A percentile compares a stretch with the other conserved stretches of the same genome.
These are phyloP conservation scores for Taphrina confusa DNA, from an alignment of 1,139 yeast species.

Conservation along the genomic window DNA sequence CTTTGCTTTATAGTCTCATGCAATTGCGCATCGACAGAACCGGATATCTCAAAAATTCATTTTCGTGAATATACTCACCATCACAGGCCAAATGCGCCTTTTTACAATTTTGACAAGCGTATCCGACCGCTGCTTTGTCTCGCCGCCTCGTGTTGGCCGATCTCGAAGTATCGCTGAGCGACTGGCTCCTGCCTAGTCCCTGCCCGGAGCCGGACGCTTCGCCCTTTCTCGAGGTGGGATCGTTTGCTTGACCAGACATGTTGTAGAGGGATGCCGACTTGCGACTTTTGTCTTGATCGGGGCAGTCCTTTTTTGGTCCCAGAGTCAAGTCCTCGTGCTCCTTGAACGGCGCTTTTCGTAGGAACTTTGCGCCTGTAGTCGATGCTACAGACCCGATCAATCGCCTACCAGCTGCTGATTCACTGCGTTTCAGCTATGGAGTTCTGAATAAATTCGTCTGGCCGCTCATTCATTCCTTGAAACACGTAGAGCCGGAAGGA, in stretches of 20 bases:
- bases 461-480: conserved; percentile 14
- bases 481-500: conserved; percentile 3
- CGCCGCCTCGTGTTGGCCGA: conserved; percentile 30
- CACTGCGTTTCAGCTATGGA: conserved; percentile 11
- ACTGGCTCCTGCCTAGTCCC: conserved; percentile 2
- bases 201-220: background rate
- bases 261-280: too few species aligned
- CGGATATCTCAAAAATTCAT: too few species aligned
- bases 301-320: background rate
- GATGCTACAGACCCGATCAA: conserved; percentile 5
- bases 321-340: conserved; percentile 17
- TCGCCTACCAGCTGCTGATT: conserved; percentile 3
- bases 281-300: background rate
- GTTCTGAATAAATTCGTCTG: conserved; percentile 7
- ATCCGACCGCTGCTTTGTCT: conserved; percentile 36
- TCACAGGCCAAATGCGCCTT: conserved; percentile 39
- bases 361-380: conserved; percentile 17
- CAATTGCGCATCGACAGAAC: too few species aligned
- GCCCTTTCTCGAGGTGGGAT: background rate
- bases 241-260: background rate
- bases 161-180: conserved; percentile 1
- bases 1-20: too few species aligned
- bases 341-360: conserved; percentile 6
- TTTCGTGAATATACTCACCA: conserved; percentile 38
- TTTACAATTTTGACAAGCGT: conserved; percentile 39